Evolutionary conservation across 306 rosid species (phyloP).

Genomic region (Pachyrhizus erosus): DNA sequence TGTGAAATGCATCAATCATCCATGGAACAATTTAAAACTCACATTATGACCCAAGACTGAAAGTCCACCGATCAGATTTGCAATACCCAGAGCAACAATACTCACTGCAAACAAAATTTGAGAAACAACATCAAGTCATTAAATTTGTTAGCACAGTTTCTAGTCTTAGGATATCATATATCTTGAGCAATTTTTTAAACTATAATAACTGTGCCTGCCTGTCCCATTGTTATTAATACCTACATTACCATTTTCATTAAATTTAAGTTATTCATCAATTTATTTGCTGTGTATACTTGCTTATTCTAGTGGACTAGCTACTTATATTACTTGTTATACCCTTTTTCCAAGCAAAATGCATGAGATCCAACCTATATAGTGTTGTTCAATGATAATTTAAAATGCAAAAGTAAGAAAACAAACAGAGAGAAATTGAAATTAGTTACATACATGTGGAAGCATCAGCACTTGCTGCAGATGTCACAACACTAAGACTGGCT

Average conservation of each 20-base stretch:
- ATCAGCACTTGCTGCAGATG: constrained; percentile 48
- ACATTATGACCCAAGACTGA: constrained; percentile 66
- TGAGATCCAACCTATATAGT: background rate
- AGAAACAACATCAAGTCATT: background rate
- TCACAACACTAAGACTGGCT: constrained; percentile 54
- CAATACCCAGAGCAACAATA: constrained; percentile 67
- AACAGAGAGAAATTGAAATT: background rate
- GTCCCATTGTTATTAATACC: no score
- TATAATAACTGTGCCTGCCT: background rate
- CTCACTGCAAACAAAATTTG: constrained; percentile 56
- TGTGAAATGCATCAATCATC: background rate
- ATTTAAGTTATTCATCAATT: background rate
- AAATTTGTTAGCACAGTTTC: background rate
- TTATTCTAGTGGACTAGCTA: no score
- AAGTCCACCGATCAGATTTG: constrained; percentile 80
- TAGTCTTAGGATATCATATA: background rate
- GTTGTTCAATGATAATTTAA: background rate
- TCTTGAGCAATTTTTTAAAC: background rate
- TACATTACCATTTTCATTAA: background rate
- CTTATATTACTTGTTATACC: background rate
- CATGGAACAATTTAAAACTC: constrained; percentile 45
- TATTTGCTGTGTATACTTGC: no score
- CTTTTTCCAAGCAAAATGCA: background rate
- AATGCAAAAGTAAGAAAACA: background rate
- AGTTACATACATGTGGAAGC: constrained; percentile 35